These are phyloP conservation scores for Pulveroboletus sp. DNA, from an alignment of 768 basidiomycete genomes.

Conservation along the genomic window DNA sequence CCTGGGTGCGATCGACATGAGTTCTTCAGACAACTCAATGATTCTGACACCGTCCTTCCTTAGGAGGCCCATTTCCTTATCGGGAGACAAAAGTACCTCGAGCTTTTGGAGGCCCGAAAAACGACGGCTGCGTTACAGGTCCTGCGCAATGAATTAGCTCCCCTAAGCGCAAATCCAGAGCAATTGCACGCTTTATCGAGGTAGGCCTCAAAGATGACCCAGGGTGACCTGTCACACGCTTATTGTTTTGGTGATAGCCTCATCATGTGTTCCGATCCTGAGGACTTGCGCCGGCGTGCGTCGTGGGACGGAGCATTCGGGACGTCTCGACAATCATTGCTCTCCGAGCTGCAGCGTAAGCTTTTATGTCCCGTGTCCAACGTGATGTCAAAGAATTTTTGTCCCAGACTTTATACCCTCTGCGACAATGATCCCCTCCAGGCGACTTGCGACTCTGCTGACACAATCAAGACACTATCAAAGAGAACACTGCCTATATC, in stretches of 20 bases:
- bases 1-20: slow-evolving; percentile 51
- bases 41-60: slow-evolving; percentile 20
- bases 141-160: slow-evolving; percentile 83
- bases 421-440: slow-evolving; percentile 87
- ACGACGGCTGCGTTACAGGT: slow-evolving; percentile 80
- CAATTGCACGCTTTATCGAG: slow-evolving; percentile 85
- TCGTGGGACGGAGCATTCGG: slow-evolving; percentile 89
- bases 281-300: slow-evolving; percentile 76
- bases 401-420: slow-evolving; percentile 80
- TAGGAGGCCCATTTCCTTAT: slow-evolving; percentile 85
- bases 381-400: not conserved
- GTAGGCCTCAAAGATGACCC: slow-evolving; percentile 37
- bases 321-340: slow-evolving; percentile 67
- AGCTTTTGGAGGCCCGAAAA: slow-evolving; percentile 77
- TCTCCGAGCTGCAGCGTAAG: slow-evolving; percentile 80
- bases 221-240: slow-evolving; percentile 13
- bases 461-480: slow-evolving; percentile 83
- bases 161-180: slow-evolving; percentile 72
- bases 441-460: slow-evolving; percentile 79
- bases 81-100: slow-evolving; percentile 93
- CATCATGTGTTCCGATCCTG: slow-evolving; percentile 87
- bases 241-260: slow-evolving; percentile 44
- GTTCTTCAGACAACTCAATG: slow-evolving; percentile 5
- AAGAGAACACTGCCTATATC: slow-evolving; percentile 77
- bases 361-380: slow-evolving; percentile 1